phyloP scores from a whole-genome alignment of 345 rosid species.

The Camelina laxa region DNA sequence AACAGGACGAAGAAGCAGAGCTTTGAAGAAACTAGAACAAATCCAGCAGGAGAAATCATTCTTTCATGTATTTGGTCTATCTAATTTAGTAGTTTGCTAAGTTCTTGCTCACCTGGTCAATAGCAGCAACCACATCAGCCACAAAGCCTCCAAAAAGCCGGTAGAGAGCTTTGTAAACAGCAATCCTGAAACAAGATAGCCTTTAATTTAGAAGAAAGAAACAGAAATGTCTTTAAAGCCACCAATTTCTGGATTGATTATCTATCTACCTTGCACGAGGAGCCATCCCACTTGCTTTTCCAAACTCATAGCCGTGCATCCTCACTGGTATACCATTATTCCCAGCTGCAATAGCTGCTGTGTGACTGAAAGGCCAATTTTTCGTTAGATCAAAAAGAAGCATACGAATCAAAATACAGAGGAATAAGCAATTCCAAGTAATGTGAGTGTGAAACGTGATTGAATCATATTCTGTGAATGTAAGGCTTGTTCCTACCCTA shows the following conservation, averaged over 20 bases:
- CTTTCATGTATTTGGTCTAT: background rate
- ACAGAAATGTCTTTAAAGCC: background rate
- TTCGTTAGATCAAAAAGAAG: constrained; percentile 34
- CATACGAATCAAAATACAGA: constrained; percentile 21
- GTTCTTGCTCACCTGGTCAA: constrained; percentile 74
- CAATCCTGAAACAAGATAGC: constrained; percentile 61
- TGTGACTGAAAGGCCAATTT: constrained; percentile 65
- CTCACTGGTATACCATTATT: constrained; percentile 97
- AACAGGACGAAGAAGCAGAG: constrained; percentile 20
- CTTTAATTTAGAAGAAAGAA: constrained; percentile 12
- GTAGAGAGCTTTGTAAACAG: constrained; percentile 95
- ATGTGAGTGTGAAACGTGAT: background rate
- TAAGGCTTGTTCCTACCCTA: background rate
- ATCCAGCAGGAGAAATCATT: background rate
- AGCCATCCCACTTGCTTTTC: constrained; percentile 99
- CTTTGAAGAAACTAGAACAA: constrained; percentile 5
- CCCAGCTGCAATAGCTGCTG: constrained; percentile 99
- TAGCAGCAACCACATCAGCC: constrained; percentile 99
- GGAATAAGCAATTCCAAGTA: background rate
- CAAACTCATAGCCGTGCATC: constrained; percentile 92
- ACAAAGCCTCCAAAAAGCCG: constrained; percentile 96
- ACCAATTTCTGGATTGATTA: background rate
- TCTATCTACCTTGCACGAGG: constrained; percentile 90
- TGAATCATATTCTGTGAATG: background rate
- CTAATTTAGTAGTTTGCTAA: background rate